Evolutionary conservation across 345 rosid genomes (phyloP).

Genomic region (Corymbia maculata): DNA sequence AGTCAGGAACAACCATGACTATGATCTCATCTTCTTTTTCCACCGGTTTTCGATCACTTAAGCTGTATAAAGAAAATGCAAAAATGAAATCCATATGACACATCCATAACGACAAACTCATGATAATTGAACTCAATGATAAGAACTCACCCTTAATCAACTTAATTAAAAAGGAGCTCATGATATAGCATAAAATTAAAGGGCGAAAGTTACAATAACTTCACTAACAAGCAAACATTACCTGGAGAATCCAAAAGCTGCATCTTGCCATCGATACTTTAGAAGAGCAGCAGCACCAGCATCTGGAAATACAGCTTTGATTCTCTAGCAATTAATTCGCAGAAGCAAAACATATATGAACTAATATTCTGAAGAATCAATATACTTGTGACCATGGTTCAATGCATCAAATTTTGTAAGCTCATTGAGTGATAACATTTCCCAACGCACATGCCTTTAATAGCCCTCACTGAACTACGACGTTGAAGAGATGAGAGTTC

Average conservation of each 20-base stretch:
- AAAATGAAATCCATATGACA: neutral
- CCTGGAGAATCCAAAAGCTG: constrained; percentile 89
- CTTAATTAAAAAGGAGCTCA: neutral
- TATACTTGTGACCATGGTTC: neutral
- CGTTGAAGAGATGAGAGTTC: neutral
- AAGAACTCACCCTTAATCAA: neutral
- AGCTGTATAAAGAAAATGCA: constrained; percentile 16
- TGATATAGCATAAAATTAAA: neutral
- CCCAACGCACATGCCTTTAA: neutral
- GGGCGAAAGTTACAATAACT: neutral
- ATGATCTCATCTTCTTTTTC: constrained; percentile 84
- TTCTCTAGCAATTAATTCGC: constrained; percentile 35
- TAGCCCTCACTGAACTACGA: neutral
- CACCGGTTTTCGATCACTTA: constrained; percentile 88
- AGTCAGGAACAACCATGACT: constrained; percentile 93
- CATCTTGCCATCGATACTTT: constrained; percentile 81
- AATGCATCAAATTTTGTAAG: neutral
- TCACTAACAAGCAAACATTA: neutral
- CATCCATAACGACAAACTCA: neutral
- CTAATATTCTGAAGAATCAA: neutral
- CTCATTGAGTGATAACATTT: neutral
- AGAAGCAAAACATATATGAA: neutral
- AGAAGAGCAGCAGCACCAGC: constrained; percentile 97
- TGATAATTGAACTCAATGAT: neutral
- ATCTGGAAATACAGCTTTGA: constrained; percentile 93